Evolutionary conservation across 2,329 filamentous ascomycete genomes (phyloP), one percentile per base, ranked within the genome.

Genomic region (Escovopsis sp.): DNA sequence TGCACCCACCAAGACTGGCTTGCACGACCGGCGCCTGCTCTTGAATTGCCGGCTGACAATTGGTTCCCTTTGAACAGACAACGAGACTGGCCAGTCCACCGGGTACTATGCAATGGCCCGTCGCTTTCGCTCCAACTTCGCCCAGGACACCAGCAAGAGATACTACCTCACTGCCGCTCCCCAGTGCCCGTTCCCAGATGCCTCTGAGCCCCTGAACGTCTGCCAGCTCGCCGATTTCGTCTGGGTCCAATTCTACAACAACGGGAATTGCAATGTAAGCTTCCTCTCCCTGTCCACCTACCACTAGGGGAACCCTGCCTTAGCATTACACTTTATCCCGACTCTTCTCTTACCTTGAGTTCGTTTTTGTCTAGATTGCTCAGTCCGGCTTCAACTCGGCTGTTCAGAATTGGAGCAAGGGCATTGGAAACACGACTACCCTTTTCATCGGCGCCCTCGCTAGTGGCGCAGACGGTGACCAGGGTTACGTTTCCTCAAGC

Each of bases 391-490:
- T 73, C 57, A 75, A 79, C 58, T 58, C 56, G 12, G 66, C 66
- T n/a, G 81, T 77, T 74, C 71, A 81, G 51, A 63, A 59, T 42
- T 82, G 77, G 77, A 76, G 76, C 13, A 67, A 66, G 50, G 61
- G 66, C 45, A 81, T 81, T 55, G 62, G 62, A 24, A 54, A 70
- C 24, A 75, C 76, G 41, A 30, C 27, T 9, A 30, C 27, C 3
- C 60, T 81, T 20, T 58, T 80, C 24, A 49, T 81, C 8, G 77
- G 77, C 9, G 64, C 75, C 2, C 73, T 76, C 0, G 75, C 70
- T 25, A 68, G 65, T 48, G 62, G 62, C 1, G 64, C 61, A 6
- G 74, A 71, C 3, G 47, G 48, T 30, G 71, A 72, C 14, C 58
- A 60, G 9, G 76, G 76, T 2, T 81, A 79, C 52, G 50, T 68